Evolutionary conservation across 2,329 filamentous ascomycete species (phyloP), one percentile per base, ranked within the genome.

Genomic region (Polytolypa hystricis): DNA sequence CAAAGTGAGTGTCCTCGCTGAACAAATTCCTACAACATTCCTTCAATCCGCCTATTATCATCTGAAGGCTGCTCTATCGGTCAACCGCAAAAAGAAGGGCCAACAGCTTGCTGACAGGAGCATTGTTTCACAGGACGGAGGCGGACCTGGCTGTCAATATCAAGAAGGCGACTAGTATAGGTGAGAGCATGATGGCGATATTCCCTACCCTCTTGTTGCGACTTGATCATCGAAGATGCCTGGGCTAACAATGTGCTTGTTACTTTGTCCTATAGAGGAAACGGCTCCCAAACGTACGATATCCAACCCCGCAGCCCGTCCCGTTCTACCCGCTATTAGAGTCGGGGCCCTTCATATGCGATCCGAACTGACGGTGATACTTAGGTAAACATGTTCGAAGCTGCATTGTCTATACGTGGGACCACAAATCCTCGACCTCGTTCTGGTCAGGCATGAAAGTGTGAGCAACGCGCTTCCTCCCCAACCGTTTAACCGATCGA

Each of bases 401-500:
- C 61, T 93, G 85, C 57, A 98, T 98, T 53, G 89, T 98, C 30
- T 96, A 96, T 62, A 96, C 89, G 41, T 98, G 91, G 91, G 91
- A 98, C 64, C 86, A 98, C 69, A 93, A 93, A 67, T 93, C 82
- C 47, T 93, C 87, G 28, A 73, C 78, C 57, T 84, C 87, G 56
- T 98, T 98, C 62, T 98, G 91, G 91, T 78, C 84, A 39, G 89
- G 87, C 57, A 93, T 98, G 74, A 98, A 98, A 77, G 87, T 96
- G 81, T 93, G 73, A 49, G 81, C 72, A 35, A 10, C 9, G 28
- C 18, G n/a, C 18, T 33, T 9, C 7, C 14, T 7, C 15, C 12
- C 8, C 14, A 11, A 12, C 25, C 19, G 14, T 11, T 9, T 12
- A 9, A 12, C 12, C 10, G 23, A 15, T 33, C 12, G 19, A 8